Evolutionary conservation across 1,284 basidiomycete species (phyloP), one percentile per base, ranked within the genome.

Genomic region (Heterobasidion parviporum): DNA sequence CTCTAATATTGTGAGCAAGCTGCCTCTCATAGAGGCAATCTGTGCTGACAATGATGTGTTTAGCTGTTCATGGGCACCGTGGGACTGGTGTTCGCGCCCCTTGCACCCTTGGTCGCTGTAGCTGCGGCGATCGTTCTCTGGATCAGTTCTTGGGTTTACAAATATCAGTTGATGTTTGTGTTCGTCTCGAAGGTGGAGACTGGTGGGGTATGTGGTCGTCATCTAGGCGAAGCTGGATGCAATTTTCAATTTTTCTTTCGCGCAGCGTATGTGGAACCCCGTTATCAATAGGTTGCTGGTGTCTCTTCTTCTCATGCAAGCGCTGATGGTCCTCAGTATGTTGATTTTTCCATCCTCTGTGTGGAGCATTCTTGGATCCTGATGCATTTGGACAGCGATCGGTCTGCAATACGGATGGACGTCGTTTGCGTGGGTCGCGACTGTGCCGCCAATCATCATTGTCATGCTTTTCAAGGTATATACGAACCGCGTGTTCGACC

Each of bases 111-210:
- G 15, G 93, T 98, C 32, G 79, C 78, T n/a, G 75, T 87, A 38
- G 84, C 83, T 26, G 89, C 82, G 8, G 82, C 85, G 3, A 67
- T 88, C 44, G 90, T 95, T 6, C 92, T 97, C 70, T 94, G 91
- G 89, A 76, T 88, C 61, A 80, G 80, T 61, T 86, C 83, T 0
- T 82, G 82, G 77, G 87, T 91, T 55, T 91, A 93, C 80, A 95
- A 91, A 74, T 95, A 92, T 64, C 92, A 96, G 73, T 76, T 96
- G 50, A 93, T 97, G 83, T 97, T 94, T 68, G 92, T 96, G 54
- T 94, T 82, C 67, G 75, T 92, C 52, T 86, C 93, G 2, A 85
- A 85, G 62, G 89, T 93, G 16, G 94, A 98, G 71, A 92, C 87
- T 57, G 94, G 94, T 57, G 94, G 94, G 33, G 88, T 91, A 68